Conservation (phyloP, 192 early-diverging fungal species). For the Dimargaris xerosporica region DNA sequence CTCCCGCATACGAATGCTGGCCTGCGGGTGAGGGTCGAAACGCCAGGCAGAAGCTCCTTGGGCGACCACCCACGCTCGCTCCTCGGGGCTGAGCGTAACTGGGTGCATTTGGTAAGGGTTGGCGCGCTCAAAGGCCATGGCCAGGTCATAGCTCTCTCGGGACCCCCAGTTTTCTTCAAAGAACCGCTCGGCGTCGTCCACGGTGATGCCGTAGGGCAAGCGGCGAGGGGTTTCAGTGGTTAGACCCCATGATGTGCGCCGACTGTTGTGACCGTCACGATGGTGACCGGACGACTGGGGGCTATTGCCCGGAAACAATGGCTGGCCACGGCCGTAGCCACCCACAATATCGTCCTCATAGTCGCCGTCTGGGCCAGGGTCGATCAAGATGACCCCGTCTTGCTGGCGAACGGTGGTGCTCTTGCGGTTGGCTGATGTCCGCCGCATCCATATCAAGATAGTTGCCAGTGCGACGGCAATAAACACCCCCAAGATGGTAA, state of each 20-base stretch:
- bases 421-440: not conserved
- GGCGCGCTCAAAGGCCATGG: conserved; percentile 11
- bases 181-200: conserved; percentile 11
- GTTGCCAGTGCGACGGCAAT: conserved; percentile 5
- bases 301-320: not conserved
- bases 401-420: not conserved
- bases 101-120: conserved; percentile 7
- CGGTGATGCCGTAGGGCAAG: conserved; percentile 9
- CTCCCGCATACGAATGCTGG: not conserved
- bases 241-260: not conserved
- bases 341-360: conserved; percentile 2
- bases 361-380: conserved; percentile 10
- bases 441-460: conserved; percentile 3
- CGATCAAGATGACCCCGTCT: conserved; percentile 9
- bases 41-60: conserved; percentile 10
- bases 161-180: conserved; percentile 1
- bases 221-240: not conserved
- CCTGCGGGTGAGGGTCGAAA: conserved; percentile 3
- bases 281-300: not conserved
- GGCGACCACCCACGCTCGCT: conserved; percentile 11
- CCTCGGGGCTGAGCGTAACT: not conserved
- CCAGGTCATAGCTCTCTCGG: conserved; percentile 9
- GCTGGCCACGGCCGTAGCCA: not conserved
- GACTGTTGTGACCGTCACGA: not conserved
- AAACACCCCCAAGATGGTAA: conserved; percentile 10